Conservation (phyloP, 768 basidiomycete species). For the Strobilomyces dryophilus region DNA sequence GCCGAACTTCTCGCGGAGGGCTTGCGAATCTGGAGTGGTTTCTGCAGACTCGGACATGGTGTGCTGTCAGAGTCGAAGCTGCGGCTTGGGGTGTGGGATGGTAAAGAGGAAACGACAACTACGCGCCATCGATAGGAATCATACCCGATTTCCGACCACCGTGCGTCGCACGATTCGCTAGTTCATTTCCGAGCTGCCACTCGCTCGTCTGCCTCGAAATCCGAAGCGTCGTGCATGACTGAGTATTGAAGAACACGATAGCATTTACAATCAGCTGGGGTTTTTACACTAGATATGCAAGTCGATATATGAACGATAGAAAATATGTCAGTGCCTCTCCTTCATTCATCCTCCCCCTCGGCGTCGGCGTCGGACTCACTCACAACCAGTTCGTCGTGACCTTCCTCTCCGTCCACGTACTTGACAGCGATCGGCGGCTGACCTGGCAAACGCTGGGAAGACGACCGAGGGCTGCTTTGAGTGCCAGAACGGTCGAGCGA, state of each 20-base stretch:
- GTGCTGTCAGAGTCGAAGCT: too few relatives aligned
- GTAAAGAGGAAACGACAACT: too few relatives aligned
- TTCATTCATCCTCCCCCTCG: slow-evolving; percentile 1
- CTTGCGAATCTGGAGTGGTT: too few relatives aligned
- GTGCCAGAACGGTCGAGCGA: background rate
- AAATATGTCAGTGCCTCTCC: background rate
- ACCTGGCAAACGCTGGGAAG: slow-evolving; percentile 22
- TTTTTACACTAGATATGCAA: too few relatives aligned
- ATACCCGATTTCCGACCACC: too few relatives aligned
- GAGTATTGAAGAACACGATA: slow-evolving; percentile 1
- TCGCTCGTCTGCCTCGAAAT: too few relatives aligned
- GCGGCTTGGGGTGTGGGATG: too few relatives aligned
- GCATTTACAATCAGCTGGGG: too few relatives aligned
- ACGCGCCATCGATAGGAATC: too few relatives aligned
- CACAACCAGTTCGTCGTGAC: background rate
- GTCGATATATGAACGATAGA: background rate
- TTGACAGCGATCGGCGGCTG: slow-evolving; percentile 25
- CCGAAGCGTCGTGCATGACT: slow-evolving; percentile 6
- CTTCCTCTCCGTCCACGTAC: slow-evolving; percentile 6
- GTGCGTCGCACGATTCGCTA: too few relatives aligned
- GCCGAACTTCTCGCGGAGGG: background rate
- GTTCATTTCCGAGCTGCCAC: too few relatives aligned
- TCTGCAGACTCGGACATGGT: background rate
- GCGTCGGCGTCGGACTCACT: slow-evolving; percentile 4
- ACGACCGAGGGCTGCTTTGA: background rate